Percentiles rank a stretch among this genome's conserved stretches.
phyloP scores from a whole-genome alignment of 306 rosid species.

The Dalbergia cochinchinensis region DNA sequence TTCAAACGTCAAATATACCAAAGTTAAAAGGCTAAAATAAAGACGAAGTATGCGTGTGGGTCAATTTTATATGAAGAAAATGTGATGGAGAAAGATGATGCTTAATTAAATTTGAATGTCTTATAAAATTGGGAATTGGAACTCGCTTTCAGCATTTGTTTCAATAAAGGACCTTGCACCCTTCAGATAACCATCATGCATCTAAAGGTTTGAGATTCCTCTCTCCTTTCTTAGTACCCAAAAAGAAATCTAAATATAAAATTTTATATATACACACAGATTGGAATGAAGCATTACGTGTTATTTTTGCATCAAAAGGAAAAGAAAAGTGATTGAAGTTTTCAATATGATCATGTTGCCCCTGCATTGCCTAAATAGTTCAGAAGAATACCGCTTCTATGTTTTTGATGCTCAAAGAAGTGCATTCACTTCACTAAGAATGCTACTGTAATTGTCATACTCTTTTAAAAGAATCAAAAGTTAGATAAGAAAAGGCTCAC shows the following conservation, averaged over 20 bases:
- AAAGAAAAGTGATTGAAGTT: slow-evolving; percentile 6
- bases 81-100: slow-evolving; percentile 31
- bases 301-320: neutral
- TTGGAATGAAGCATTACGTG: slow-evolving; percentile 5
- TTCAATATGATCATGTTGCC: neutral
- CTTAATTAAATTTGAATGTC: neutral
- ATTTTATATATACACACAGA: neutral
- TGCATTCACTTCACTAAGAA: slow-evolving; percentile 29
- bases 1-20: slow-evolving; percentile 6
- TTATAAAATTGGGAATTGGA: neutral
- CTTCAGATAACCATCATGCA: neutral
- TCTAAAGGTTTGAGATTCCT: slow-evolving; percentile 26
- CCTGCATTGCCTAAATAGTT: neutral
- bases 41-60: slow-evolving; percentile 23
- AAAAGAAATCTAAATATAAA: slow-evolving; percentile 14
- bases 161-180: neutral
- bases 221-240: neutral
- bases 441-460: slow-evolving; percentile 17
- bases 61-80: slow-evolving; percentile 5
- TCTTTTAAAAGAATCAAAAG: slow-evolving; percentile 42
- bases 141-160: slow-evolving; percentile 11
- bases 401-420: slow-evolving; percentile 11
- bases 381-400: neutral
- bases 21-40: slow-evolving; percentile 26
- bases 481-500: slow-evolving; percentile 39